A percentile compares a stretch with the other conserved stretches of the same genome.
Conservation (phyloP, 768 basidiomycete genomes). For the Mycena filopes region DNA sequence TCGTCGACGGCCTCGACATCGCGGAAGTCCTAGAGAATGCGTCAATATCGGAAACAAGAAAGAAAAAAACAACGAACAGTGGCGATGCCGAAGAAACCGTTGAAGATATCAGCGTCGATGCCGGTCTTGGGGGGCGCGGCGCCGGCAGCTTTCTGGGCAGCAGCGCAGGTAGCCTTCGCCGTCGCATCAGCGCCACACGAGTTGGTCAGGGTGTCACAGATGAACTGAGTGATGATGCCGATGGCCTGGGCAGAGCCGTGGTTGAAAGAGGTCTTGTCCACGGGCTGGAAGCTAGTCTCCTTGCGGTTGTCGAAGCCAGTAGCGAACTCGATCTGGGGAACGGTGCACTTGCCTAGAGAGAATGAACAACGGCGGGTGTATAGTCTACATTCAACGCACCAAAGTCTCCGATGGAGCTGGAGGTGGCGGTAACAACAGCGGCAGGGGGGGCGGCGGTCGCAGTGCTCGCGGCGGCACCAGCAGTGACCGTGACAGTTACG, state of each 20-base stretch:
- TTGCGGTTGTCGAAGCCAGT: constrained; percentile 65
- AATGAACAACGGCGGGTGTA: neutral
- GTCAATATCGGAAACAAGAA: constrained; percentile 6
- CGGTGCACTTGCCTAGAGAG: constrained; percentile 53
- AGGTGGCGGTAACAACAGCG: constrained; percentile 40
- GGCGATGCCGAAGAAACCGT: constrained; percentile 62
- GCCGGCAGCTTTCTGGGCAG: constrained; percentile 53
- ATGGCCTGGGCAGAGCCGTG: constrained; percentile 72
- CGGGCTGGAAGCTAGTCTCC: constrained; percentile 70
- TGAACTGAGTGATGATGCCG: constrained; percentile 65
- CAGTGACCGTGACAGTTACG: constrained; percentile 12
- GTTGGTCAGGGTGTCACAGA: constrained; percentile 67
- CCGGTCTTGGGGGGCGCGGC: constrained; percentile 56
- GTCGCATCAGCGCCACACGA: constrained; percentile 63
- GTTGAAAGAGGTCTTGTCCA: constrained; percentile 59
- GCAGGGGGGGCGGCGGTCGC: constrained; percentile 33
- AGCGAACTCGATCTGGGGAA: constrained; percentile 69
- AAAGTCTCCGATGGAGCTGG: constrained; percentile 52
- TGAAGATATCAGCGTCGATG: constrained; percentile 71
- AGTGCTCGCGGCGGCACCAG: constrained; percentile 19
- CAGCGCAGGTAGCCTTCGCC: constrained; percentile 60
- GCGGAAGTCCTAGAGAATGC: constrained; percentile 51
- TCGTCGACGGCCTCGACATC: constrained; percentile 39
- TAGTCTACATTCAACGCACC: constrained; percentile 33
- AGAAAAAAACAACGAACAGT: constrained; percentile 48